Conservation (phyloP, 176 grass and related monocot species). For the Oryza longistaminata region DNA sequence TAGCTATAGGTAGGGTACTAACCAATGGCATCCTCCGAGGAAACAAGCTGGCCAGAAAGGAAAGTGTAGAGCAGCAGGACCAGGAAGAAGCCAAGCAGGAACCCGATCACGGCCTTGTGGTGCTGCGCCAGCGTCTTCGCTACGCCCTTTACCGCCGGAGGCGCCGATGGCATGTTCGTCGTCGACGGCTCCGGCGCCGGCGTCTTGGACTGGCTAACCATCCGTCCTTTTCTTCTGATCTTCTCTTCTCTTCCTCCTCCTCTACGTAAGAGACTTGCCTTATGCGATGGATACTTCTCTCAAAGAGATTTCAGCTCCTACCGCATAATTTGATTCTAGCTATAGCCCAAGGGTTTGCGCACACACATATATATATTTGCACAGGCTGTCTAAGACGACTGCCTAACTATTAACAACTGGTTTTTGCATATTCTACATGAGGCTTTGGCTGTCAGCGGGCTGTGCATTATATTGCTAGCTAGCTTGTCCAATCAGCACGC, state of each 20-base stretch:
- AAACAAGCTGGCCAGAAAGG: slow-evolving; percentile 16
- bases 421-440: too few relatives aligned
- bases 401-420: too few relatives aligned
- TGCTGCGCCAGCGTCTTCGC: slow-evolving; percentile 25
- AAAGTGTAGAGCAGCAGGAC: slow-evolving; percentile 42
- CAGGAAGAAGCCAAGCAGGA: slow-evolving; percentile 46
- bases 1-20: background rate
- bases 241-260: background rate
- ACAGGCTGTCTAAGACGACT: too few relatives aligned
- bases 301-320: too few relatives aligned
- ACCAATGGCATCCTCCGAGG: slow-evolving; percentile 1
- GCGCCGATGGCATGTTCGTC: background rate
- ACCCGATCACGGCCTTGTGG: slow-evolving; percentile 32
- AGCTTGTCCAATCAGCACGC: too few relatives aligned
- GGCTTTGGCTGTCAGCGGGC: too few relatives aligned
- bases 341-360: too few relatives aligned
- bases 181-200: background rate
- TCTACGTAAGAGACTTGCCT: background rate
- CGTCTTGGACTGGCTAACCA: slow-evolving; percentile 1
- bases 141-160: background rate
- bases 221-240: background rate
- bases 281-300: background rate
- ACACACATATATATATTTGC: too few relatives aligned
- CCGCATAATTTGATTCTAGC: too few relatives aligned
- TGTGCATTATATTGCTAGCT: too few relatives aligned